Conservation (phyloP, 2,329 filamentous ascomycete genomes). For the Pestalotiopsis sp. region DNA sequence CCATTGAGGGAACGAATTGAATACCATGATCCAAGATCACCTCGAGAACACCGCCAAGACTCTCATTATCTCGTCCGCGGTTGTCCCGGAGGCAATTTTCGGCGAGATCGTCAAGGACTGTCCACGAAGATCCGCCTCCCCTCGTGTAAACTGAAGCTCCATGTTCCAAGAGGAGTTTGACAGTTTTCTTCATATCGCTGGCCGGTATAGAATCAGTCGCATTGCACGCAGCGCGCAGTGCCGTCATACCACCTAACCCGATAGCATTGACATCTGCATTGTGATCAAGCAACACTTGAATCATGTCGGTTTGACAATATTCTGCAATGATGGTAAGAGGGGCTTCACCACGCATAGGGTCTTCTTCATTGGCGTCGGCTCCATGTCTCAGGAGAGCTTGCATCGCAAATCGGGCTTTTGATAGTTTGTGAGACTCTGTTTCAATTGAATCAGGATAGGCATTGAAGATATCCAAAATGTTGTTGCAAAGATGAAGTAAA, state of each 20-base stretch:
- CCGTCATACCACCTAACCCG: not conserved
- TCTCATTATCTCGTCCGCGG: no score
- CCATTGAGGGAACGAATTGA: no score
- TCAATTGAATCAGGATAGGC: no score
- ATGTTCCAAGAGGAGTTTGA: not conserved
- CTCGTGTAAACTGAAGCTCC: not conserved
- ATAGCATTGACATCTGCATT: constrained; percentile 16
- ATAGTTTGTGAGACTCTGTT: no score
- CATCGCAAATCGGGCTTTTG: no score
- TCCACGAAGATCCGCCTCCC: not conserved
- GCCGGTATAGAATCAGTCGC: not conserved
- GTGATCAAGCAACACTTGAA: constrained; percentile 1
- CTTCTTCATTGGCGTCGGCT: not conserved
- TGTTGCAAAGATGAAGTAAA: no score
- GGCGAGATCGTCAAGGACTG: not conserved
- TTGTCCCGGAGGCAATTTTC: not conserved
- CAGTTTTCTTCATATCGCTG: not conserved
- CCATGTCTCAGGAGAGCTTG: not conserved
- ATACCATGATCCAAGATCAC: no score
- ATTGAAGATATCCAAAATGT: no score
- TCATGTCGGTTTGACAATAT: not conserved
- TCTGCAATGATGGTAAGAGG: not conserved
- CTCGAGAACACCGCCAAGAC: no score
- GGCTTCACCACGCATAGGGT: not conserved
- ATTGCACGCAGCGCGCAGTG: not conserved